Evolutionary conservation across 768 basidiomycete genomes (phyloP).

Genomic region (Lanmaoa pseudosensibilis): DNA sequence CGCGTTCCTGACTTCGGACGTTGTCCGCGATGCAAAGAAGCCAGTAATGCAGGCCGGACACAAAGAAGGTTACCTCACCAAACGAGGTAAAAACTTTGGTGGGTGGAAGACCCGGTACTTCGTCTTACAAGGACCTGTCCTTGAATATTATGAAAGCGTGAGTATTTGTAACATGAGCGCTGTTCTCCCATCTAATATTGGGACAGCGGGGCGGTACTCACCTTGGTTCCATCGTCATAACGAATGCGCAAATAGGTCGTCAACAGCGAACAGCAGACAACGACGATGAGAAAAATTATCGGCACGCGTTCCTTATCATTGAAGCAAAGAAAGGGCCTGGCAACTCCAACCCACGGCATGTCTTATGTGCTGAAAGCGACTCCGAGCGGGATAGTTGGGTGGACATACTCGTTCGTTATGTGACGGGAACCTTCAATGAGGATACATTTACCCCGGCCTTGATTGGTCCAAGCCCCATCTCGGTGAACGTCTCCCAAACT

Average conservation of each 20-base stretch:
- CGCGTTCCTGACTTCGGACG: slow-evolving; percentile 88
- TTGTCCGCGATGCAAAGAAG: slow-evolving; percentile 72
- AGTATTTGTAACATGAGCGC: slow-evolving; percentile 37
- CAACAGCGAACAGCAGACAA: slow-evolving; percentile 68
- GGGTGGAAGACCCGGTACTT: slow-evolving; percentile 98
- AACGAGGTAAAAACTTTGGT: slow-evolving; percentile 96
- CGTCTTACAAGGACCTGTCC: slow-evolving; percentile 83
- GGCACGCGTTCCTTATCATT: slow-evolving; percentile 97
- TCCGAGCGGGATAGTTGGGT: slow-evolving; percentile 93
- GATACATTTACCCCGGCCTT: slow-evolving; percentile 50
- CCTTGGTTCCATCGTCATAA: slow-evolving; percentile 85
- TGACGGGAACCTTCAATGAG: slow-evolving; percentile 77
- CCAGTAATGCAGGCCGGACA: slow-evolving; percentile 79
- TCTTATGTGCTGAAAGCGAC: slow-evolving; percentile 96
- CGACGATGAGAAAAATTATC: slow-evolving; percentile 90
- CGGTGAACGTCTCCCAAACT: slow-evolving; percentile 25
- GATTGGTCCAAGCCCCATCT: slow-evolving; percentile 34
- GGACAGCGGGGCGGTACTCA: slow-evolving; percentile 84
- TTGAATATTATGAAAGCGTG: slow-evolving; percentile 96
- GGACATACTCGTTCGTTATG: slow-evolving; percentile 86
- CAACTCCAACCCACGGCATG: slow-evolving; percentile 76
- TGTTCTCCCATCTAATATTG: slow-evolving; percentile 12
- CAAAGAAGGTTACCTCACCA: slow-evolving; percentile 95
- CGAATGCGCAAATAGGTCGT: slow-evolving; percentile 94
- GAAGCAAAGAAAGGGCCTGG: slow-evolving; percentile 77